phyloP scores from a whole-genome alignment of 75 land plant species.

The Gnetum montanum region DNA sequence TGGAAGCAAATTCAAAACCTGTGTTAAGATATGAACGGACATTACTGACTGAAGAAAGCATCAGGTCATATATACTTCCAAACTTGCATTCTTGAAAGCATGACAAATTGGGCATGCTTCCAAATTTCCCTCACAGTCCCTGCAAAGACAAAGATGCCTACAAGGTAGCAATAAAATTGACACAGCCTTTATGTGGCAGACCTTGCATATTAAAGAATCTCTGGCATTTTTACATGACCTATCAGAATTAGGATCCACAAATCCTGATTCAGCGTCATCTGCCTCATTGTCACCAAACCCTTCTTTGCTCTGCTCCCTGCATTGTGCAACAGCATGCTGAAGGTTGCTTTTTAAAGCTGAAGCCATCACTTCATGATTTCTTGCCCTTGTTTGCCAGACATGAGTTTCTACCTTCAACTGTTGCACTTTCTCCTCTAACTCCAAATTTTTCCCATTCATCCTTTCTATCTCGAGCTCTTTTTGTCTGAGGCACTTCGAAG shows the following conservation, averaged over 20 bases:
- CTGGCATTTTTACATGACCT: background rate
- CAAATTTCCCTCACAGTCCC: constrained; percentile 22
- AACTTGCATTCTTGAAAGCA: constrained; percentile 28
- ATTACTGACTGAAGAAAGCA: background rate
- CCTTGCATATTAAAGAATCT: constrained; percentile 18
- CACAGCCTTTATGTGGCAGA: constrained; percentile 26
- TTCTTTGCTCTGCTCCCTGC: constrained; percentile 20
- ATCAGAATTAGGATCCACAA: constrained; percentile 28
- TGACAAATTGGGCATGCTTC: constrained; percentile 45
- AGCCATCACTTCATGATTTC: constrained; percentile 38
- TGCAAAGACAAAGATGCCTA: constrained; percentile 60
- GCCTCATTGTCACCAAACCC: constrained; percentile 20
- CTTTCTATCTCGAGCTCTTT: constrained; percentile 48
- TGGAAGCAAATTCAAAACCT: background rate
- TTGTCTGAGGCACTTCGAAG: constrained; percentile 28
- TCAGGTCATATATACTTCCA: constrained; percentile 34
- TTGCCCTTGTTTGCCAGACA: constrained; percentile 45
- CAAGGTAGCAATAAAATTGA: constrained; percentile 63
- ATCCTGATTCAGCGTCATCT: constrained; percentile 69
- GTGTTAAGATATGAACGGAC: background rate
- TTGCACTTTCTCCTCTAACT: constrained; percentile 53
- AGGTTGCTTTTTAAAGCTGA: constrained; percentile 46
- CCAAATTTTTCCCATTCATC: constrained; percentile 34
- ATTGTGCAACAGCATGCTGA: constrained; percentile 36
- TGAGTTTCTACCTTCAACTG: constrained; percentile 40